Evolutionary conservation across 2,329 filamentous ascomycete genomes (phyloP).

Genomic region (Elsinoe australis): DNA sequence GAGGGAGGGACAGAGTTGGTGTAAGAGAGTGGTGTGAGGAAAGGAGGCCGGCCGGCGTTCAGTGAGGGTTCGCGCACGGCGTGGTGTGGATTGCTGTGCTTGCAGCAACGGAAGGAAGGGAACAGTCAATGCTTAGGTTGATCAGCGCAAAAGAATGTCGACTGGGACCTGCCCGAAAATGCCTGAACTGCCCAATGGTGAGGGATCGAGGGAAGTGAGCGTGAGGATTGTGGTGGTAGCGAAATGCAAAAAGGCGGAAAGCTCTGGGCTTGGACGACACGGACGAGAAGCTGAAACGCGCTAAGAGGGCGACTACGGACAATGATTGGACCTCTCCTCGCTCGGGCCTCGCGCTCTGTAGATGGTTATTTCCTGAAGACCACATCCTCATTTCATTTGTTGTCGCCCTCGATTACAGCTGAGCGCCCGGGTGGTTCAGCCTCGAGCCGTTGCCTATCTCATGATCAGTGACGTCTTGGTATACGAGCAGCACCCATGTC

Average conservation of each 20-base stretch:
- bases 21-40: constrained; percentile 11
- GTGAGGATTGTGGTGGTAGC: constrained; percentile 4
- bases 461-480: background rate
- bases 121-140: constrained; percentile 4
- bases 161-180: constrained; percentile 10
- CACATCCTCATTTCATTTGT: constrained; percentile 15
- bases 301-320: background rate
- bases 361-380: constrained; percentile 12
- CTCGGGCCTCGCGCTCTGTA: background rate
- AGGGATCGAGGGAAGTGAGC: background rate
- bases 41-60: constrained; percentile 4
- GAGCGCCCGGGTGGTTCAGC: background rate
- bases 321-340: background rate
- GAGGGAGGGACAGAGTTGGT: constrained; percentile 4
- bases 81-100: constrained; percentile 2
- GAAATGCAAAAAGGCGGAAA: background rate
- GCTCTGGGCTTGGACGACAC: background rate
- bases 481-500: background rate
- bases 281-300: constrained; percentile 14
- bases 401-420: background rate
- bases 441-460: background rate
- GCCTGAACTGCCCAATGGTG: constrained; percentile 1
- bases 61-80: background rate
- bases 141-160: constrained; percentile 16
- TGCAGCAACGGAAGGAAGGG: background rate